Percentiles rank a stretch among this genome's conserved stretches.
These are phyloP conservation scores for Fusarium dlaminii DNA, from an alignment of 2,329 filamentous ascomycete species.

Conservation along the genomic window DNA sequence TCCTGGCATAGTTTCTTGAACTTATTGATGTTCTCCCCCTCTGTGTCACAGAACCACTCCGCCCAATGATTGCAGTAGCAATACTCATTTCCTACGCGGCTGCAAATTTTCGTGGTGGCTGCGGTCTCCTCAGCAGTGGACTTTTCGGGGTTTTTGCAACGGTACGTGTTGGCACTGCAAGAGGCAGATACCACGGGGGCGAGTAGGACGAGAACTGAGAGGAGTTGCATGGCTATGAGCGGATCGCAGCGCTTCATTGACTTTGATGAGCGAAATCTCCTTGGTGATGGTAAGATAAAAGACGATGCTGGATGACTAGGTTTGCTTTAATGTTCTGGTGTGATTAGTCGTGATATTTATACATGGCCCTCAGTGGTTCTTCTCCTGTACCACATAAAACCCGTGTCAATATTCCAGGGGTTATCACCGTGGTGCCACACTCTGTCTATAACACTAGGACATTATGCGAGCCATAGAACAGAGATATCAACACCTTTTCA, in stretches of 20 bases:
- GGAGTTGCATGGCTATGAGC: neutral
- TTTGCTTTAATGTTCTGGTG: neutral
- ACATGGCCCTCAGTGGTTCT: neutral
- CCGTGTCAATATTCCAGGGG: neutral
- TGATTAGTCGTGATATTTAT: neutral
- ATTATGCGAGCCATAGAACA: neutral
- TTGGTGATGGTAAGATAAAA: neutral
- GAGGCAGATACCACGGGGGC: neutral
- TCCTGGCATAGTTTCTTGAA: no score
- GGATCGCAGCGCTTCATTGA: accelerated
- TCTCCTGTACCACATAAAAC: accelerated
- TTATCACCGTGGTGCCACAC: neutral
- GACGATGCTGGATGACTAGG: neutral
- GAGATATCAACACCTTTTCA: neutral
- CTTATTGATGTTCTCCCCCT: neutral
- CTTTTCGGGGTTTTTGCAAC: neutral
- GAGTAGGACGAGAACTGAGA: neutral
- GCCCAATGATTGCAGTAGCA: neutral
- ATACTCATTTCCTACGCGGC: neutral
- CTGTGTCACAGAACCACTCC: neutral
- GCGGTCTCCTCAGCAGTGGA: no score
- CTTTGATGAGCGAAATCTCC: neutral
- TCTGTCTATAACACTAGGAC: neutral
- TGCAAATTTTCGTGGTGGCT: neutral
- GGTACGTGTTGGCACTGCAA: neutral